These are phyloP conservation scores for Marasmius oreades DNA, from an alignment of 1,284 basidiomycete species.

Conservation along the genomic window DNA sequence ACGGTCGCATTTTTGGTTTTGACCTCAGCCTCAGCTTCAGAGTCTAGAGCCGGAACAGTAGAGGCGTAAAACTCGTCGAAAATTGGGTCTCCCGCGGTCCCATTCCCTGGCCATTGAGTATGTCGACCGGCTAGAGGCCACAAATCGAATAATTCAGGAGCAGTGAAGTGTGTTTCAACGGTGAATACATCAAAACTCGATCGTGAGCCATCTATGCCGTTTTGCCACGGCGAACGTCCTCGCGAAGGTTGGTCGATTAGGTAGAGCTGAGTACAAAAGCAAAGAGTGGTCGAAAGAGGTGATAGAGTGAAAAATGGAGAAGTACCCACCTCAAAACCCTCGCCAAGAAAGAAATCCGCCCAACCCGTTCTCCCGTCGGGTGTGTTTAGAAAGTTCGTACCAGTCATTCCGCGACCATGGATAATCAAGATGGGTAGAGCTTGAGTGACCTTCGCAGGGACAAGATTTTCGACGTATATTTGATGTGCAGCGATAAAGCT, in stretches of 20 bases:
- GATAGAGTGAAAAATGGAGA: no score
- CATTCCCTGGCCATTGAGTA: conserved; percentile 51
- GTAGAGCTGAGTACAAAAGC: conserved; percentile 33
- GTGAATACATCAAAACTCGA: conserved; percentile 26
- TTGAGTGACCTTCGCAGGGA: conserved; percentile 33
- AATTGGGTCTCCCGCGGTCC: conserved; percentile 38
- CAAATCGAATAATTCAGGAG: conserved; percentile 33
- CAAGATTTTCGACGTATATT: conserved; percentile 47
- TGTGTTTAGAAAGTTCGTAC: conserved; percentile 44
- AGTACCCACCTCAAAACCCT: conserved; percentile 42
- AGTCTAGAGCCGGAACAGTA: conserved; percentile 30
- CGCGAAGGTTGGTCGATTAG: conserved; percentile 49
- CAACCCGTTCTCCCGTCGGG: conserved; percentile 47
- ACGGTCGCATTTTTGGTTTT: conserved; percentile 31
- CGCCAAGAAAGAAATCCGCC: conserved; percentile 44
- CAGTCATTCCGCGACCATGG: conserved; percentile 47
- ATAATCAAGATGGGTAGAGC: conserved; percentile 40
- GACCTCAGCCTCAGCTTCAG: conserved; percentile 27
- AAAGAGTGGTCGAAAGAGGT: background rate
- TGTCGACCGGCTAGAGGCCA: conserved; percentile 46
- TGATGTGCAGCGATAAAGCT: conserved; percentile 34
- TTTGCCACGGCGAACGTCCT: conserved; percentile 46
- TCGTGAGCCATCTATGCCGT: conserved; percentile 35
- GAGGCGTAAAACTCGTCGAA: conserved; percentile 46
- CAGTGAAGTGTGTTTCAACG: conserved; percentile 43